Base-by-base conservation (phyloP, 257 asterid species). In the Prunella vulgaris region DNA sequence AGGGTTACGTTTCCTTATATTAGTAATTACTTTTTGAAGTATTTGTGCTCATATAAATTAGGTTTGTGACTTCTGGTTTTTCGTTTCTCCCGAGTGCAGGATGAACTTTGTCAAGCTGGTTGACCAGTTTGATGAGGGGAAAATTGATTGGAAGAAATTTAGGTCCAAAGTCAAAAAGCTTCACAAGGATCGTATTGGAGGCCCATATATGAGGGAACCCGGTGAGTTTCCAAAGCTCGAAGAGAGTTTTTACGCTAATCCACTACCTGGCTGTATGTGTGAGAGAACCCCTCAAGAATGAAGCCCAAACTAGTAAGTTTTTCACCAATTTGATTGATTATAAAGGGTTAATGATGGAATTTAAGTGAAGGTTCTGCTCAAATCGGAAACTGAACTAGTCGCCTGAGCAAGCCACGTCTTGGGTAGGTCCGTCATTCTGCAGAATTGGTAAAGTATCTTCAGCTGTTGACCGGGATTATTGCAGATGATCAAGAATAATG, bases 201-300 rank as follows among this genome's bases (percentile, higher is more conserved):
- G 89, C 32, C 98, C 98, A n/a, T 93, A 90, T 57, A 7, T 52
- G 78, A 90, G 98, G 81, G 96, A 90, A 70, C 72, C 86, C 0
- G 93, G 96, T 8, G 98, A 93, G 77, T 84, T 90, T 52, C 98
- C 97, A 0, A 93, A 93, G 84, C 84, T 93, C 42, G 98, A 93
- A 82, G 97, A 93, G 78, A 88, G 96, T 78, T 93, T 90, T 72
- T 93, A 86, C 64, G 98, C 98, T 15, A 93, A 93, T 79, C 93
- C 98, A 25, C 80, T 88, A 64, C 97, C 97, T 12, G 96, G 95
- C 54, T 93, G 98, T 76, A 85, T 93, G 52, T 93, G 98, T 70
- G 95, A 90, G 84, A 85, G 42, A 71, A 79, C 21, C 71, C 83
- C 74, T 22, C 81, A 72, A 81, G 77, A 65, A 67, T 44, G 64